phyloP scores from a whole-genome alignment of 305 asterid species.

The Rubia tinctorum region DNA sequence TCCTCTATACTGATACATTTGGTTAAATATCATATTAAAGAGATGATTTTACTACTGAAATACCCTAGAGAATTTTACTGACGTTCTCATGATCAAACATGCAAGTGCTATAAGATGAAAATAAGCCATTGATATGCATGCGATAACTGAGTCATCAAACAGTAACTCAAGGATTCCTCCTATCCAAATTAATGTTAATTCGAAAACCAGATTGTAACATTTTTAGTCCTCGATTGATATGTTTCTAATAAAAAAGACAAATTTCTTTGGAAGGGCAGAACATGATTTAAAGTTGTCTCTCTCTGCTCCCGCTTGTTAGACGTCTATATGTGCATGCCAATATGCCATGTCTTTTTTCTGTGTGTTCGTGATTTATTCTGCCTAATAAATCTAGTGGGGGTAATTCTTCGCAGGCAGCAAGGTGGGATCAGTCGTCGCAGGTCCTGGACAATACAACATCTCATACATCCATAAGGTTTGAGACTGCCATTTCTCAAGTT shows the following conservation, averaged over 20 bases:
- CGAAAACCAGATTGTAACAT: not conserved
- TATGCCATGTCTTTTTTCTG: not conserved
- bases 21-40: not conserved
- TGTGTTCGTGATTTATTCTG: too few relatives aligned
- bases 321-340: not conserved
- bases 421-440: slow-evolving; percentile 93
- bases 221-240: not conserved
- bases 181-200: not conserved
- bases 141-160: not conserved
- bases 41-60: not conserved
- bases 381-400: not conserved
- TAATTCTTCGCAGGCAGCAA: slow-evolving; percentile 63
- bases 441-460: slow-evolving; percentile 78
- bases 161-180: not conserved
- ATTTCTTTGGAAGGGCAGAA: not conserved
- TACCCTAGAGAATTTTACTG: not conserved
- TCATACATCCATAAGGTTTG: slow-evolving; percentile 80
- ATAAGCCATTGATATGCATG: not conserved
- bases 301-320: not conserved
- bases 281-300: not conserved
- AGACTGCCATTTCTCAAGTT: slow-evolving; percentile 12
- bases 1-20: not conserved
- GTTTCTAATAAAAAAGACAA: not conserved
- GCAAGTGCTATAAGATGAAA: not conserved
- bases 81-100: not conserved